Conservation (phyloP, 306 rosid genomes). For the Trifolium repens region DNA sequence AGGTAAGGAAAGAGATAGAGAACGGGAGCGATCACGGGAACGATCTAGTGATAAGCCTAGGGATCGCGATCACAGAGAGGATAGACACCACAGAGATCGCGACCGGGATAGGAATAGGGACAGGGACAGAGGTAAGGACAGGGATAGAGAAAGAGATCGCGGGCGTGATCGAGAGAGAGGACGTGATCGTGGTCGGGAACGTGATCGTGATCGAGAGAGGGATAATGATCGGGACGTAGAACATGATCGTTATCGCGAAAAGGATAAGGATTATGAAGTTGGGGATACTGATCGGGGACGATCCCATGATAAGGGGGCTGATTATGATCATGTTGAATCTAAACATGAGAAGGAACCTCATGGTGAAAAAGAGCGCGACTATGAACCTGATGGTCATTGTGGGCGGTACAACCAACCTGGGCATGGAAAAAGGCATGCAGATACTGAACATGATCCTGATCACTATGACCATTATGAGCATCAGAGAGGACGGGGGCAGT, state of each 20-base stretch:
- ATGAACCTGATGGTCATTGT: constrained; percentile 74
- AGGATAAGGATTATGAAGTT: constrained; percentile 72
- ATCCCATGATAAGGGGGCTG: constrained; percentile 72
- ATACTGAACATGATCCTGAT: constrained; percentile 67
- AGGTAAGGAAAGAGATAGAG: constrained; percentile 82
- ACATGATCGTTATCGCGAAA: constrained; percentile 69
- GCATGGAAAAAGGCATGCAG: constrained; percentile 69
- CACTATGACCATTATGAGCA: constrained; percentile 61
- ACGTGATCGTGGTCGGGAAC: constrained; percentile 68
- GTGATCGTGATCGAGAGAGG: constrained; percentile 58
- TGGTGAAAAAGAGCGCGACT: constrained; percentile 61
- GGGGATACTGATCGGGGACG: constrained; percentile 70
- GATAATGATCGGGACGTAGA: constrained; percentile 66
- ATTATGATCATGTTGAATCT: constrained; percentile 69
- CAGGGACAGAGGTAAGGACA: constrained; percentile 61
- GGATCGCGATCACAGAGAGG: constrained; percentile 90
- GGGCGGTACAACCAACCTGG: constrained; percentile 74
- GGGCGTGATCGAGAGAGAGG: constrained; percentile 76
- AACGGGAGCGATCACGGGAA: constrained; percentile 70
- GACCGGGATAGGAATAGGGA: constrained; percentile 53
- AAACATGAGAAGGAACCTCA: constrained; percentile 75
- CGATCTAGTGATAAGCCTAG: constrained; percentile 73
- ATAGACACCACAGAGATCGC: constrained; percentile 89
- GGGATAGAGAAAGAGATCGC: constrained; percentile 76
- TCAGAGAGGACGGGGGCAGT: constrained; percentile 58